Conservation (phyloP, 345 rosid genomes). For the Rhodomyrtus tomentosa region DNA sequence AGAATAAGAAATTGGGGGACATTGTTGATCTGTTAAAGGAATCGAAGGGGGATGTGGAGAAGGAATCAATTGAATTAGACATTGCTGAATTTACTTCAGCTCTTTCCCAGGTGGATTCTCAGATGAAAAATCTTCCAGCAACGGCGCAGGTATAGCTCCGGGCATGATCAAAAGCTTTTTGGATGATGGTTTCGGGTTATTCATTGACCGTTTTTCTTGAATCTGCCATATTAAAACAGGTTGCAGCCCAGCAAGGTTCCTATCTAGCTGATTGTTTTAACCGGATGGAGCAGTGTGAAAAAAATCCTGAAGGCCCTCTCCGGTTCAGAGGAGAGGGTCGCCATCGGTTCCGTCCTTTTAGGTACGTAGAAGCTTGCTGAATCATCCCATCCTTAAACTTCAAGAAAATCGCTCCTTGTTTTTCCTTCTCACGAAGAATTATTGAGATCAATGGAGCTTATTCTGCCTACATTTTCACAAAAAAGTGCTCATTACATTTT, state of each 20-base stretch:
- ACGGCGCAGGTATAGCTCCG: constrained; percentile 67
- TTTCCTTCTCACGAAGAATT: not conserved
- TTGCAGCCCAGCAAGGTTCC: constrained; percentile 86
- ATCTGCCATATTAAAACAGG: constrained; percentile 23
- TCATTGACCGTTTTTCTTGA: not conserved
- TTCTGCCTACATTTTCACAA: not conserved
- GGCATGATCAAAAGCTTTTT: not conserved
- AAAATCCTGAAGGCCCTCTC: constrained; percentile 86
- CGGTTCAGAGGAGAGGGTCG: constrained; percentile 94
- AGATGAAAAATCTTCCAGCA: constrained; percentile 92
- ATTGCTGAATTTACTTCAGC: constrained; percentile 77
- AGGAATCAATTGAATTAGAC: constrained; percentile 54
- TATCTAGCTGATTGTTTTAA: constrained; percentile 94
- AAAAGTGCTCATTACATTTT: not conserved
- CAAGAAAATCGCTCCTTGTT: not conserved
- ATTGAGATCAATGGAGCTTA: not conserved
- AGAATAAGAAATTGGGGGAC: constrained; percentile 53
- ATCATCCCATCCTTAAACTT: not conserved
- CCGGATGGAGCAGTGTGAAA: constrained; percentile 82
- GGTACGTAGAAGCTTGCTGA: constrained; percentile 19
- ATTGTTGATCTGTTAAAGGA: constrained; percentile 58
- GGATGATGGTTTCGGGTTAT: not conserved
- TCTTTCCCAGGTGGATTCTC: constrained; percentile 74
- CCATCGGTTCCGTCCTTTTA: constrained; percentile 89
- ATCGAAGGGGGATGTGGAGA: constrained; percentile 41